Evolutionary conservation across 768 basidiomycete species (phyloP), one percentile per base, ranked within the genome.

Genomic region (Dictyophora rubrovolvata): DNA sequence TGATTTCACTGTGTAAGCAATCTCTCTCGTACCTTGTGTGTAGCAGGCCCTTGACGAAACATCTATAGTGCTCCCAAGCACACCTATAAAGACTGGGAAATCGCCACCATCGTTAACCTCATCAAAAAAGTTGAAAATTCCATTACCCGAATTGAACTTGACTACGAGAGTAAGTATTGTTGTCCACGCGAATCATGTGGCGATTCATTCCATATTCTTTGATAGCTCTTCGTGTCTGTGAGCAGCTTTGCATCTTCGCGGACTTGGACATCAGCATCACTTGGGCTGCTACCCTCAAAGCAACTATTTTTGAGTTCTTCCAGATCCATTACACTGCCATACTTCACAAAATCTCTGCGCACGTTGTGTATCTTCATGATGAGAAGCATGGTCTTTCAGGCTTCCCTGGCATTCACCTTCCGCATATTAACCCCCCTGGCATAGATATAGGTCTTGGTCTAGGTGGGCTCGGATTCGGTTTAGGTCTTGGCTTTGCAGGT

Each of bases 101-200:
- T 69, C 50, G 65, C 65, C 3, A n/a, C 68, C 47, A 55, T 69
- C 22, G 63, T 71, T 42, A 62, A 68, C 47, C 63, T 68, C 36
- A 33, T 63, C 47, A 55, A 65, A 20, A 62, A 62, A 23, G 62
- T 63, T 9, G 66, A 64, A 10, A 65, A 65, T 23, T 56, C 60
- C 28, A 61, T 65, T 17, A 64, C 61, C 16, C 58, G 62, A 23
- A 62, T 67, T 62, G 62, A 61, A 48, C 62, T 70, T 42, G 65
- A 70, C 35, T 37, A 69, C 5, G 52, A 62, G 20, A 64, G 69
- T 69, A 56, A 51, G 42, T 42, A 12, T 42, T 5, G n/a, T 9
- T n/a, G 12, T 42, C 4, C 42, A 4, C 42, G 14, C n/a, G 4
- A 12, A 2, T 42, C 10, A 42, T 42, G 2, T 28, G 7, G 7